Evolutionary conservation across 2,329 filamentous ascomycete species (phyloP).

Genomic region (Diaporthe destruens): DNA sequence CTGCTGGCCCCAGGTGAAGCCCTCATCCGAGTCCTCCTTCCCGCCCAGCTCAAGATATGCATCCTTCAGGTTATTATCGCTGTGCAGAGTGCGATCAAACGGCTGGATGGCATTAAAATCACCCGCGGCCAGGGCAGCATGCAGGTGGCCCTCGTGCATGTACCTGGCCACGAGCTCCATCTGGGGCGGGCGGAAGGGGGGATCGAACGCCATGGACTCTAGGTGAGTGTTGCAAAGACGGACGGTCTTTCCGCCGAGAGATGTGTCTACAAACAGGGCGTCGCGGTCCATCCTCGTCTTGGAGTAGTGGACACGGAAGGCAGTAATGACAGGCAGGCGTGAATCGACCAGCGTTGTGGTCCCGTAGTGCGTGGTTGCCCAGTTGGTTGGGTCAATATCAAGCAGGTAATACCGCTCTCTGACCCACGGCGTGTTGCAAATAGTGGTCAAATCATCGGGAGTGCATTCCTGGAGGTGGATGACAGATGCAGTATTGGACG

Average conservation of each 20-base stretch:
- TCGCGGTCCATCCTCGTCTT: conserved; percentile 64
- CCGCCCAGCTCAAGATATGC: conserved; percentile 66
- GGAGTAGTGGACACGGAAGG: conserved; percentile 65
- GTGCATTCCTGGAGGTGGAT: conserved; percentile 68
- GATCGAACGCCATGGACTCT: conserved; percentile 63
- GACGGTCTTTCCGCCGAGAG: conserved; percentile 50
- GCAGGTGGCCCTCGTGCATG: conserved; percentile 54
- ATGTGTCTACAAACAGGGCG: conserved; percentile 66
- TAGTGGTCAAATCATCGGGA: conserved; percentile 57
- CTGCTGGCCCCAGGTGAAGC: conserved; percentile 71
- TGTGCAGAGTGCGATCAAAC: conserved; percentile 63
- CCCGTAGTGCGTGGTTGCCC: conserved; percentile 62
- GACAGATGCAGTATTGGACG: conserved; percentile 49
- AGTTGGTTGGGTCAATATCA: conserved; percentile 57
- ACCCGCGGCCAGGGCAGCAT: conserved; percentile 62
- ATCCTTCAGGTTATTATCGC: conserved; percentile 62
- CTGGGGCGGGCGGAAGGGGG: conserved; percentile 63
- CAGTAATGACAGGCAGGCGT: conserved; percentile 56
- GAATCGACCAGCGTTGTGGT: conserved; percentile 65
- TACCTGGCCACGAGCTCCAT: conserved; percentile 58
- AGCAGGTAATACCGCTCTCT: conserved; percentile 61
- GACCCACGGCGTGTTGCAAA: conserved; percentile 61
- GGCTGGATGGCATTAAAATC: conserved; percentile 70
- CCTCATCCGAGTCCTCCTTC: conserved; percentile 61
- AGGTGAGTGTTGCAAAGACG: conserved; percentile 70